These are phyloP conservation scores for Hyphopichia khmerensis DNA, from an alignment of 1,139 yeast genomes.

Conservation along the genomic window DNA sequence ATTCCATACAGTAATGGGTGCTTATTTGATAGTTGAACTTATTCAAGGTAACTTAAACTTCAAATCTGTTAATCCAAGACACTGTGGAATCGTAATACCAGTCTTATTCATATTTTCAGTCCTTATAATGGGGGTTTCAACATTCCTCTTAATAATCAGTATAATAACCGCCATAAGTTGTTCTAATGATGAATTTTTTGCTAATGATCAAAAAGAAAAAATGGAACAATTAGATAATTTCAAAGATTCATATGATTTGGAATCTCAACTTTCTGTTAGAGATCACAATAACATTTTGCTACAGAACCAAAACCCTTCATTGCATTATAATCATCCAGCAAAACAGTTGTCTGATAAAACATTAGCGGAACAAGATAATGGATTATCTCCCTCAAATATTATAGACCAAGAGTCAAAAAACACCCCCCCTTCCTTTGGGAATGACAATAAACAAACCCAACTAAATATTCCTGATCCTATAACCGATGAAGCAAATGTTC, in stretches of 20 bases:
- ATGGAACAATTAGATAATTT: background rate
- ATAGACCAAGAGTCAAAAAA: background rate
- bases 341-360: constrained; percentile 14
- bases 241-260: constrained; percentile 1
- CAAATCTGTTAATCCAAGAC: constrained; percentile 3
- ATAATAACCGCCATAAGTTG: background rate
- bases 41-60: constrained; percentile 7
- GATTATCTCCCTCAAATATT: background rate
- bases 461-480: background rate
- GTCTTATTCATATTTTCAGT: constrained; percentile 10
- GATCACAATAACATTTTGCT: background rate
- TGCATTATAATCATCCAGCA: constrained; percentile 3
- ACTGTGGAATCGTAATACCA: constrained; percentile 10
- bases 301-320: background rate
- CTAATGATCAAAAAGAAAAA: background rate
- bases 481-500: background rate
- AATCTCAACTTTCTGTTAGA: constrained; percentile 1
- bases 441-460: background rate
- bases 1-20: constrained; percentile 19
- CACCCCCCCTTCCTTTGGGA: background rate
- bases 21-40: constrained; percentile 15
- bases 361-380: constrained; percentile 6
- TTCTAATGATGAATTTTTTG: constrained; percentile 1
- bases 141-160: background rate
- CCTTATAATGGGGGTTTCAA: constrained; percentile 8